These are phyloP conservation scores for Septoria linicola DNA, from an alignment of 2,329 filamentous ascomycete genomes.

Conservation along the genomic window DNA sequence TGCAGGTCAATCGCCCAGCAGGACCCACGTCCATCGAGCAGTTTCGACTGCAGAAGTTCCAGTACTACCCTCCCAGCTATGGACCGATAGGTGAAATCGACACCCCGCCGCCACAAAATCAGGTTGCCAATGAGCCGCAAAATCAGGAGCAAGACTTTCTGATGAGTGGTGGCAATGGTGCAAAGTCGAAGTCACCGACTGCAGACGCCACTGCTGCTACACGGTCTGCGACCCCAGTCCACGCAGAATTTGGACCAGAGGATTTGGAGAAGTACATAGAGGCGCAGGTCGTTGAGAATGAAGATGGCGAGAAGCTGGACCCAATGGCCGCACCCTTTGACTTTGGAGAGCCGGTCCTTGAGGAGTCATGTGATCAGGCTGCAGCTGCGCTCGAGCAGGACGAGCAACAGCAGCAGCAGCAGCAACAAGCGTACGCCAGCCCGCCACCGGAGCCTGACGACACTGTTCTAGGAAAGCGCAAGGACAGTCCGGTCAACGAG, in stretches of 20 bases:
- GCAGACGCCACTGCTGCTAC: neutral
- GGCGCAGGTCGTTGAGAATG: neutral
- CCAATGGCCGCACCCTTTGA: constrained; percentile 15
- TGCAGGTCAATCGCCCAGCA: neutral
- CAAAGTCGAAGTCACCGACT: neutral
- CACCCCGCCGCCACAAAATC: neutral
- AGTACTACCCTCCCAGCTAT: constrained; percentile 20
- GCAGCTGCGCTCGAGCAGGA: too few species aligned
- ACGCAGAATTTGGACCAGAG: constrained; percentile 13
- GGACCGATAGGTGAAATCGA: constrained; percentile 11
- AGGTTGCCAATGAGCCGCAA: neutral
- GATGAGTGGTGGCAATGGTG: neutral
- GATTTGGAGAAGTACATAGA: constrained; percentile 16
- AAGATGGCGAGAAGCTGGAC: constrained; percentile 11
- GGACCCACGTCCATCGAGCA: neutral
- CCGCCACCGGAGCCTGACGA: neutral
- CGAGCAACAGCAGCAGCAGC: too few species aligned
- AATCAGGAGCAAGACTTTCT: neutral
- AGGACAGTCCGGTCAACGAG: constrained; percentile 9
- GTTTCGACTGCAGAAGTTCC: constrained; percentile 12
- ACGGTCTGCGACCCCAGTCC: neutral
- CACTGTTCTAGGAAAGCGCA: constrained; percentile 26
- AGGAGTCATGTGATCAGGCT: neutral
- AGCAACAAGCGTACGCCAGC: neutral
- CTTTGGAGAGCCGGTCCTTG: constrained; percentile 7